Evolutionary conservation across 2,329 filamentous ascomycete genomes (phyloP).

Genomic region (Nannizziopsis barbatae): DNA sequence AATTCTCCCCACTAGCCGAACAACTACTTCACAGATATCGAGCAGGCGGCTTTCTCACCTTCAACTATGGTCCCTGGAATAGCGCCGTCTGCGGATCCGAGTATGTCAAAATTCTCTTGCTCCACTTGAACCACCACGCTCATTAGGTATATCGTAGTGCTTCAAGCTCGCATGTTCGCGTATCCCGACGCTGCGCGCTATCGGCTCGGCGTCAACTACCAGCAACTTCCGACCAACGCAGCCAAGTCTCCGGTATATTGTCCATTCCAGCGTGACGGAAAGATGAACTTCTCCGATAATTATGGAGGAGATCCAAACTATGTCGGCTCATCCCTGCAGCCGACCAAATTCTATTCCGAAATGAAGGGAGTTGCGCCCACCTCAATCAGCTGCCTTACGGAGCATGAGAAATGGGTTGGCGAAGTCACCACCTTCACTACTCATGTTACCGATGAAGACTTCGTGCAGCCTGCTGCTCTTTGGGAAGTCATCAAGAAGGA

Average conservation of each 20-base stretch:
- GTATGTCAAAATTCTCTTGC: conserved; percentile 14
- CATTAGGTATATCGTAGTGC: conserved; percentile 28
- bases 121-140: neutral
- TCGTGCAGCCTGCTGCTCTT: conserved; percentile 23
- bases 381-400: conserved; percentile 16
- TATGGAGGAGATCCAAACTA: conserved; percentile 52
- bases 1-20: too few relatives aligned
- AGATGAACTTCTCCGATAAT: conserved; percentile 37
- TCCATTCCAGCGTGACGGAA: conserved; percentile 42
- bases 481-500: conserved; percentile 26
- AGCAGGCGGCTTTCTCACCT: conserved; percentile 57
- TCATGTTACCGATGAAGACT: conserved; percentile 23
- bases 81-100: conserved; percentile 51
- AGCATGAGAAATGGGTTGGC: conserved; percentile 19
- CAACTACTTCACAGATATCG: conserved; percentile 57
- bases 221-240: conserved; percentile 33
- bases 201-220: conserved; percentile 34
- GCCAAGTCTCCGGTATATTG: conserved; percentile 31
- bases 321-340: conserved; percentile 22
- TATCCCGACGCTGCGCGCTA: conserved; percentile 45
- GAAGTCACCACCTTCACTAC: conserved; percentile 16
- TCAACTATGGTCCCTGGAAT: conserved; percentile 54
- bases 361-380: conserved; percentile 7
- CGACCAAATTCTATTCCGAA: conserved; percentile 11
- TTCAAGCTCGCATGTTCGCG: conserved; percentile 50